A percentile compares a stretch with the other conserved stretches of the same genome.
Evolutionary conservation across 208 protist species (phyloP).

Genomic region (Crithidia thermophila): DNA sequence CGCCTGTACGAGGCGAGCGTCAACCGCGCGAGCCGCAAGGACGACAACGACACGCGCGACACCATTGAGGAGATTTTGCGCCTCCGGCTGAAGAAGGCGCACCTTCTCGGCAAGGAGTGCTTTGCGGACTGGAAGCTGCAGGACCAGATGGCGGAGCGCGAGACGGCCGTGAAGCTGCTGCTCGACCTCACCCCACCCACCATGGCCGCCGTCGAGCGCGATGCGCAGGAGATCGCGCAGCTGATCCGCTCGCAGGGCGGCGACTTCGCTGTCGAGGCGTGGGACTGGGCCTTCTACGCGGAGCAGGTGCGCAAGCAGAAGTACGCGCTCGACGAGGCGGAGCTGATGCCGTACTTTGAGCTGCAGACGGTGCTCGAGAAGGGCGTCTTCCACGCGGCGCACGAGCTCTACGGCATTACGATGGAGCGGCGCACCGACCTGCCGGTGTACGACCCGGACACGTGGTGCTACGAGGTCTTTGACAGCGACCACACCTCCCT

Average conservation of each 20-base stretch:
- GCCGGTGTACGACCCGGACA: constrained; percentile 50
- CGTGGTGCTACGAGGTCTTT: constrained; percentile 45
- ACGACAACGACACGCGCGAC: constrained; percentile 37
- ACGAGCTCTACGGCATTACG: constrained; percentile 54
- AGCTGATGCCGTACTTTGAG: constrained; percentile 62
- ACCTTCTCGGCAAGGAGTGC: constrained; percentile 46
- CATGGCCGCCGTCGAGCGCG: constrained; percentile 29
- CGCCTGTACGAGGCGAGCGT: constrained; percentile 46
- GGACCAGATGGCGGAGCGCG: constrained; percentile 49
- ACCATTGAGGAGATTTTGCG: constrained; percentile 42
- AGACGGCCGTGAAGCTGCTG: constrained; percentile 41
- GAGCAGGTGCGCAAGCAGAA: constrained; percentile 49
- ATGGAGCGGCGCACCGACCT: constrained; percentile 46
- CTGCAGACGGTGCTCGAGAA: constrained; percentile 49
- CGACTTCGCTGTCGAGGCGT: constrained; percentile 36
- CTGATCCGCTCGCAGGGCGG: constrained; percentile 17
- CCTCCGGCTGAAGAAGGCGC: constrained; percentile 51
- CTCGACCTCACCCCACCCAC: constrained; percentile 23
- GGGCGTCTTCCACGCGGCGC: constrained; percentile 52
- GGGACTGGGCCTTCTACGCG: constrained; percentile 57
- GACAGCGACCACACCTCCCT: constrained; percentile 37
- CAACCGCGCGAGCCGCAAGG: constrained; percentile 26
- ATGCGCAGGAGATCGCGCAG: constrained; percentile 34
- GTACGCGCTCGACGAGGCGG: constrained; percentile 47
- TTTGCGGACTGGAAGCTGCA: constrained; percentile 64